phyloP scores from a whole-genome alignment of 2,329 filamentous ascomycete genomes.

The Torrubiella hemipterigena region DNA sequence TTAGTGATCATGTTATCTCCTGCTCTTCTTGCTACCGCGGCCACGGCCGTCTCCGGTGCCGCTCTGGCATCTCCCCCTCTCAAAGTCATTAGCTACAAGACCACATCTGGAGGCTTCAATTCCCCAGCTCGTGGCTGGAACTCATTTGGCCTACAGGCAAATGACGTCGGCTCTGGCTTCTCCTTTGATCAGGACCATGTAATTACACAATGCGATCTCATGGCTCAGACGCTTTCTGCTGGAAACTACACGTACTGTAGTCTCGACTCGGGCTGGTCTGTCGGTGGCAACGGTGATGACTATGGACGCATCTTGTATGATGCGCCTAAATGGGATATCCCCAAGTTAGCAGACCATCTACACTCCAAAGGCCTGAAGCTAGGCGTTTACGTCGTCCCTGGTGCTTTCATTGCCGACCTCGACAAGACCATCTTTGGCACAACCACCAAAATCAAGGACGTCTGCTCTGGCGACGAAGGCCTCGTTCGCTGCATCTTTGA shows the following conservation, averaged over 20 bases:
- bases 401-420: constrained; percentile 9
- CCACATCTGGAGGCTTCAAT: constrained; percentile 8
- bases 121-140: constrained; percentile 10
- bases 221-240: constrained; percentile 3
- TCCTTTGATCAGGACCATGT: constrained; percentile 10
- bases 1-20: too few relatives aligned
- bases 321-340: constrained; percentile 8
- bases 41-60: constrained; percentile 7
- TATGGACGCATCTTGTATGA: constrained; percentile 10
- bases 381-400: constrained; percentile 10
- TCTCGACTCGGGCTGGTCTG: constrained; percentile 12
- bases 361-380: constrained; percentile 9
- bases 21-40: too few relatives aligned
- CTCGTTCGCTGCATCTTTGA: constrained; percentile 10
- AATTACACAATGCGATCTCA: constrained; percentile 8
- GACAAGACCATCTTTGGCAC: constrained; percentile 10
- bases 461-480: constrained; percentile 9
- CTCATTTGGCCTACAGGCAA: constrained; percentile 10
- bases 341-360: constrained; percentile 8
- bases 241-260: constrained; percentile 10
- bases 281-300: constrained; percentile 10
- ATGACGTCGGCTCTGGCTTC: constrained; percentile 5
- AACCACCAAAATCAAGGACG: constrained; percentile 8
- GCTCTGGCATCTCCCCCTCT: constrained; percentile 2
- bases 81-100: constrained; percentile 8